Evolutionary conservation across 768 basidiomycete genomes (phyloP), one percentile per base, ranked within the genome.

Genomic region (Psilocybe sp.): DNA sequence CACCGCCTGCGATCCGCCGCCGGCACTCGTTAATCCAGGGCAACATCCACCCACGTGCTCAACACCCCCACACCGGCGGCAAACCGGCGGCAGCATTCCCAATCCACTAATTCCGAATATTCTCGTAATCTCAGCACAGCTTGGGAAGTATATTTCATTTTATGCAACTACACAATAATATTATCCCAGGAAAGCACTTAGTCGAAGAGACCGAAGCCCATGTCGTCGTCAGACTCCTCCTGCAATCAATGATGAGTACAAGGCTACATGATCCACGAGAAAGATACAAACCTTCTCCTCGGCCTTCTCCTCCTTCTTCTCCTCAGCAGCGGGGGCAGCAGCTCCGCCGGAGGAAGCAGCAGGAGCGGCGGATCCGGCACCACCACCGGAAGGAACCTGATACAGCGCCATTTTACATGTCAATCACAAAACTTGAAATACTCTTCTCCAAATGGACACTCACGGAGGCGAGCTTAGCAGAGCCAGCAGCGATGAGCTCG

Each of bases 191-290:
- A 41, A 52, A 15, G 34, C 41, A 19, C 52, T 56, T 85, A 97
- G 79, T 97, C 94, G 80, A 97, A 97, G 57, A 97, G 82, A 77
- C 94, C 94, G 73, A 98, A 98, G 78, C 94, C 93, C 93, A 97
- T 97, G 75, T 97, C 95, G 62, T 97, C 95, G 79, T 96, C 93
- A 48, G 89, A 92, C 69, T 95, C 92, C 74, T 92, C 89, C 87
- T 92, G 66, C 48, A 54, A 34, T n/a, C 43, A 15, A 38, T 13
- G 7, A 39, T 55, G 14, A 62, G 52, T 9, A 45, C 7, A 18
- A 11, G 40, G 43, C 33, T 48, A 39, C 6, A 19, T 40, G 31
- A 11, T 42, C 40, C 32, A 12, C n/a, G n/a, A 8, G 9, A 31
- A 37, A 36, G 31, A 35, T 36, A 54, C 53, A 45, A 32, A 84